Evolutionary conservation across 768 basidiomycete species (phyloP).

Genomic region (Russula vinacea): DNA sequence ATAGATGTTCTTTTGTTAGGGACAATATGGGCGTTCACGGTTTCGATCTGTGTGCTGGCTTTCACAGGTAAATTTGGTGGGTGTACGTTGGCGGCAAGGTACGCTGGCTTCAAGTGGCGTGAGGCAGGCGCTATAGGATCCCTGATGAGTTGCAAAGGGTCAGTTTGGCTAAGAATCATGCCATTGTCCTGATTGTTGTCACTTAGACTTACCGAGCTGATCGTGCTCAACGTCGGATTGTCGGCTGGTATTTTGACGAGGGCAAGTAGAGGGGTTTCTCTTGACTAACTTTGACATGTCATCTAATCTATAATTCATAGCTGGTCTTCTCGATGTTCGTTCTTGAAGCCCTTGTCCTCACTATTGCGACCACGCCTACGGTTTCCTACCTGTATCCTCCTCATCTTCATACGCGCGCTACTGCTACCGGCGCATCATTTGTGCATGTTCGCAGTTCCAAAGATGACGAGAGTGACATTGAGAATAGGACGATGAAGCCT

Average conservation of each 20-base stretch:
- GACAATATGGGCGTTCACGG: constrained; percentile 83
- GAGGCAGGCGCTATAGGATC: constrained; percentile 84
- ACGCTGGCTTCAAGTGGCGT: constrained; percentile 70
- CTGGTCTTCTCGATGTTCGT: constrained; percentile 96
- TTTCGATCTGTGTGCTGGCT: constrained; percentile 73
- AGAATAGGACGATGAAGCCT: background rate
- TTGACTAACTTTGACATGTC: background rate
- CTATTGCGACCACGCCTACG: constrained; percentile 82
- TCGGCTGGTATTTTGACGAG: constrained; percentile 70
- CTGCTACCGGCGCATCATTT: constrained; percentile 48
- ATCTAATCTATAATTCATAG: constrained; percentile 18
- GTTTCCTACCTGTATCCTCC: constrained; percentile 67
- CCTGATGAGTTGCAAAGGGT: constrained; percentile 96
- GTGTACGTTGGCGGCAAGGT: constrained; percentile 65
- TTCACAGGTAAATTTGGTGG: constrained; percentile 90
- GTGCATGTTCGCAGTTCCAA: constrained; percentile 37
- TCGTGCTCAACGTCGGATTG: constrained; percentile 93
- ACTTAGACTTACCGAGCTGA: constrained; percentile 81
- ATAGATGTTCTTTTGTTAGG: constrained; percentile 38
- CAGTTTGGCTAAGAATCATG: constrained; percentile 21
- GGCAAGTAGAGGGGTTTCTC: constrained; percentile 33
- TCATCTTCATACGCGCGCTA: constrained; percentile 50
- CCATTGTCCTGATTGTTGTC: background rate
- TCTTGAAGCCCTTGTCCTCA: constrained; percentile 77
- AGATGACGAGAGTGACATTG: constrained; percentile 15